Evolutionary conservation across 257 asterid species (phyloP), one percentile per base, ranked within the genome.

Genomic region (Agastache rugosa): DNA sequence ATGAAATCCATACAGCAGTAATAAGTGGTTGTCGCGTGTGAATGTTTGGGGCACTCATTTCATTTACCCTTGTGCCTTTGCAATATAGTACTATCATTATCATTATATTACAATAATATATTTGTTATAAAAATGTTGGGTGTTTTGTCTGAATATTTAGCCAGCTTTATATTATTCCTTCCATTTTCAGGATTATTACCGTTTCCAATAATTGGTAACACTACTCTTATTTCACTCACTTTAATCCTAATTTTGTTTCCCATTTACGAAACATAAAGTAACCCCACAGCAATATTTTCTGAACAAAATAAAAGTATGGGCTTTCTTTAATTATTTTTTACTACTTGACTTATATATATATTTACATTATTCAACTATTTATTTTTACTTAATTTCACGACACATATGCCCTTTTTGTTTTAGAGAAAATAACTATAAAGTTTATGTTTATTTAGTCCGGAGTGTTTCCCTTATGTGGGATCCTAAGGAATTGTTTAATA

Each of bases 11-110:
- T 22, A 35, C 72, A 61, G 67, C 56, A 72, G 71, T 66, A 78
- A 81, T 81, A 61, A 86, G 83, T 84, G 77, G 80, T 29, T 84
- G 90, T 84, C 84, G 90, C 84, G 56, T 83, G 88, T 79, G 87
- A 78, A 67, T 68, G 63, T n/a, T 60, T 65, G 12, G 53, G 37
- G 47, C 74, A 67, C 82, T 78, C 78, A 78, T 78, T 77, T 78
- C 78, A 78, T 78, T 77, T 63, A 54, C 55, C 77, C 69, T 71
- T 65, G 35, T 42, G 54, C 54, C n/a, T 72, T 58, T 66, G 66
- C 56, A 29, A 66, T 44, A 54, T 53, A n/a, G n/a, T n/a, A 14
- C 42, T 45, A 45, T 58, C 27, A n/a, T 58, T 3, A 61, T 29
- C 60, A 67, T 29, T 45, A 22, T 4, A 59, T 16, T 6, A 5